Evolutionary conservation across 495 filamentous ascomycete genomes (phyloP).

Genomic region (Aspergillus kassunensis): DNA sequence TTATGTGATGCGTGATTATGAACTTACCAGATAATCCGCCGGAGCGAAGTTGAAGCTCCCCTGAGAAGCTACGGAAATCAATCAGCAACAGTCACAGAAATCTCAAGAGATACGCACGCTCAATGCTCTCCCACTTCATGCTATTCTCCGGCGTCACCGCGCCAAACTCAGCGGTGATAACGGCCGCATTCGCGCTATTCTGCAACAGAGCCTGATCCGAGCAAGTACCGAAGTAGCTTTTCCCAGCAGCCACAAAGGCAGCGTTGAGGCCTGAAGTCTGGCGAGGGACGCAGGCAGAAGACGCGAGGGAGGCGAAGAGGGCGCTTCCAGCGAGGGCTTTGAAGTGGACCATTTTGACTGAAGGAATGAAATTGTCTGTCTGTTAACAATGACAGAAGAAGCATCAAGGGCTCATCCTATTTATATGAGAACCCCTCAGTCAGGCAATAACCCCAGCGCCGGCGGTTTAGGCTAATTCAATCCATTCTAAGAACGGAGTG

Average conservation of each 20-base stretch:
- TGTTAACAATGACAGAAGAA: not conserved
- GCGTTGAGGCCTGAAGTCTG: conserved; percentile 11
- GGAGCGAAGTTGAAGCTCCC: conserved; percentile 40
- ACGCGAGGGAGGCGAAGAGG: conserved; percentile 10
- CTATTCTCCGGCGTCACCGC: conserved; percentile 53
- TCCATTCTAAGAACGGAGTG: not conserved
- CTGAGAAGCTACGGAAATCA: conserved; percentile 24
- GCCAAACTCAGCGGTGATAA: conserved; percentile 47
- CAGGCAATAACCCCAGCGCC: not conserved
- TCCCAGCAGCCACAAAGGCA: conserved; percentile 15
- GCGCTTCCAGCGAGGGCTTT: conserved; percentile 4
- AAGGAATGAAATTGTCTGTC: not conserved
- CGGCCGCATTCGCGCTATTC: conserved; percentile 23
- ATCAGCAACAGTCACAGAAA: too few relatives aligned
- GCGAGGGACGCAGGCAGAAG: not conserved
- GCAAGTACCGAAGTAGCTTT: conserved; percentile 24
- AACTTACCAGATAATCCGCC: conserved; percentile 39
- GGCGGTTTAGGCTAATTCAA: conserved; percentile 3
- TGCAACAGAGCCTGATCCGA: conserved; percentile 21
- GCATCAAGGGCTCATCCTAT: not conserved
- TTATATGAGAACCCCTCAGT: not conserved
- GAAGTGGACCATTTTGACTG: conserved; percentile 11
- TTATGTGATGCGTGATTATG: not conserved
- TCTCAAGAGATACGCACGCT: conserved; percentile 34
- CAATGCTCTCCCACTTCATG: conserved; percentile 52